Percentiles rank a stretch among this genome's conserved stretches.
Conservation (phyloP, 1,139 yeast genomes). For the Sugiyamaella japonica region DNA sequence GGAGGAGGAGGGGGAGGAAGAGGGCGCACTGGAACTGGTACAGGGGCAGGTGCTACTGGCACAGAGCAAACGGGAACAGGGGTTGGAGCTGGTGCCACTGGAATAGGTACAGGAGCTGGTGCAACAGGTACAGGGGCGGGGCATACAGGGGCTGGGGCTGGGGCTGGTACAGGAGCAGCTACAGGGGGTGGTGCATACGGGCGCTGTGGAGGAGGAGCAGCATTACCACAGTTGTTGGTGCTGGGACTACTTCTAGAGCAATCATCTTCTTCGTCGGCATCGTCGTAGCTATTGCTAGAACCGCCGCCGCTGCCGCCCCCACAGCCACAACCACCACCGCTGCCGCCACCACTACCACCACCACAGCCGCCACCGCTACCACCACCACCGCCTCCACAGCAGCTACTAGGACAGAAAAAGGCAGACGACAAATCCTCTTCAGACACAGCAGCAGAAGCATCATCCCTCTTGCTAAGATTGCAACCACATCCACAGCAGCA, state of each 20-base stretch:
- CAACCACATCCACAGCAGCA: constrained; percentile 8
- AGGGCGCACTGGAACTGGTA: constrained; percentile 11
- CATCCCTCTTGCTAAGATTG: constrained; percentile 8
- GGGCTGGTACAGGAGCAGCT: constrained; percentile 17
- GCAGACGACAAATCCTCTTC: constrained; percentile 9
- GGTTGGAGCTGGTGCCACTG: constrained; percentile 13
- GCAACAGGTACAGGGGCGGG: constrained; percentile 20
- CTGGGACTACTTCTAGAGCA: constrained; percentile 7
- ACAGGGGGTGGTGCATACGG: constrained; percentile 19
- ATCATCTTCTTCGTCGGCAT: constrained; percentile 13
- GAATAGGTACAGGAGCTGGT: constrained; percentile 16
- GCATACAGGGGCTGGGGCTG: constrained; percentile 17
- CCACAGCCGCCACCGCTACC: constrained; percentile 8
- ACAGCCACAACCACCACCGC: constrained; percentile 6
- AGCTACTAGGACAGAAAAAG: neutral
- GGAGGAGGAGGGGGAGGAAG: constrained; percentile 15
- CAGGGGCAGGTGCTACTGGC: constrained; percentile 19
- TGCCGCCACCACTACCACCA: constrained; percentile 6
- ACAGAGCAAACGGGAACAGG: constrained; percentile 15
- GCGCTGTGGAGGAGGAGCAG: constrained; percentile 12
- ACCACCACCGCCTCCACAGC: constrained; percentile 4
- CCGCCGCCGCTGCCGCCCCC: constrained; percentile 7
- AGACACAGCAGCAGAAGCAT: neutral
- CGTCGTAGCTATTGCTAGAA: constrained; percentile 14
- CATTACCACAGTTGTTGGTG: constrained; percentile 8